Base-by-base conservation (phyloP, 768 basidiomycete genomes). In the Rhodosporidiobolus odoratus region DNA sequence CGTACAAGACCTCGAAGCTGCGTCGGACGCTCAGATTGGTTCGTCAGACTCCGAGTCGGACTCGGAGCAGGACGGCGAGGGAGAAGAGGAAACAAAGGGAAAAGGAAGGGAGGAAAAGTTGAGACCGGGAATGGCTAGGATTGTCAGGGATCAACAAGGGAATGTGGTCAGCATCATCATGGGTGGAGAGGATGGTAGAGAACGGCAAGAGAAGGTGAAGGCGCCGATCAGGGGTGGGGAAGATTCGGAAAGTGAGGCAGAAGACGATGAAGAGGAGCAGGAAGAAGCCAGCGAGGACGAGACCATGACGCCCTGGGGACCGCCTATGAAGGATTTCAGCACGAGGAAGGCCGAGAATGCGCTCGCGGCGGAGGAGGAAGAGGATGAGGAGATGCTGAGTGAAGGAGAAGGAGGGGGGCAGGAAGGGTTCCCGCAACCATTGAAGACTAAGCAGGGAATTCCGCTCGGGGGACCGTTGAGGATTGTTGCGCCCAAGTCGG, bases 81-180 rank as follows among this genome's bases (percentile, higher is more conserved):
- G 38, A 4, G 65, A 63, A 34, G 43, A 66, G 13, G 43, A n/a
- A 10, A 32, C 50, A 27, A 50, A 53, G 38, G 34, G 50, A 48
- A 43, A 64, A 19, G n/a, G n/a, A n/a, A n/a, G n/a, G n/a, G n/a
- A n/a, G n/a, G 57, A 58, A 30, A 37, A 86, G 58, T 86, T 85
- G 19, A 85, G 45, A 27, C 69, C 82, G 75, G 89, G 89, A 2
- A 88, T 85, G 77, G 93, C 92, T 38, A 85, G 86, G 77, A 93
- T 97, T 75, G 79, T 92, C 60, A 84, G 92, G 57, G 92, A 94
- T 79, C 86, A 83, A 45, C 81, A 84, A 4, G 93, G 93, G 37
- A 88, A 88, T 72, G 83, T 94, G 47, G 76, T 92, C 30, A 83
- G 85, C 57, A 82, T 75, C 38, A 35, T 72, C 12, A 41, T 75